Evolutionary conservation across 805 yeast genomes (phyloP).

Genomic region (Sugiyamaella mastotermitis): DNA sequence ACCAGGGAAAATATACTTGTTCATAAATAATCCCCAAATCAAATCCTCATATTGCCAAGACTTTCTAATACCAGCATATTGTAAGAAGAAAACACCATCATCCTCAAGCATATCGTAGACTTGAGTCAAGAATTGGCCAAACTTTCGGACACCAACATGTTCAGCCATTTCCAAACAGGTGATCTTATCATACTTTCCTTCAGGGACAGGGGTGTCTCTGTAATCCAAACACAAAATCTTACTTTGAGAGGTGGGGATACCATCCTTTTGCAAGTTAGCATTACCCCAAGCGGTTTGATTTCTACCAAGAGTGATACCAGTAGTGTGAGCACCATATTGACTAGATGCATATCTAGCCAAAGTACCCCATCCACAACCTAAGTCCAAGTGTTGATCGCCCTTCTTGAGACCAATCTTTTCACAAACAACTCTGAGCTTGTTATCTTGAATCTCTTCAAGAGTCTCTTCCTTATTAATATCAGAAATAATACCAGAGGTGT

Average conservation of each 20-base stretch:
- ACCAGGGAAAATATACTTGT: constrained; percentile 94
- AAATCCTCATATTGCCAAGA: constrained; percentile 93
- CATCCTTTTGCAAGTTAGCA: constrained; percentile 59
- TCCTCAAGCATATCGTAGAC: constrained; percentile 84
- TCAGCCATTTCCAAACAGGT: constrained; percentile 94
- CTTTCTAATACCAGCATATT: constrained; percentile 86
- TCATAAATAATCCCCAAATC: constrained; percentile 93
- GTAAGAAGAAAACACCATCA: constrained; percentile 82
- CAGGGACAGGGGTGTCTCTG: constrained; percentile 80
- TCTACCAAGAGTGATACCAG: constrained; percentile 85
- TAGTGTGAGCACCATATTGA: constrained; percentile 76
- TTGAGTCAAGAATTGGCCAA: constrained; percentile 67
- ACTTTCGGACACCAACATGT: constrained; percentile 89
- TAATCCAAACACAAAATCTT: constrained; percentile 77
- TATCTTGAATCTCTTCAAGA: constrained; percentile 71
- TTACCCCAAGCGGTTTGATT: constrained; percentile 92
- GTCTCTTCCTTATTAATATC: constrained; percentile 69
- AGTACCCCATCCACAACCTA: constrained; percentile 98
- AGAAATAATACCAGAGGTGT: constrained; percentile 77
- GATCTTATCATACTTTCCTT: constrained; percentile 70
- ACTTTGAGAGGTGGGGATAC: constrained; percentile 62
- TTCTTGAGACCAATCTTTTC: constrained; percentile 70
- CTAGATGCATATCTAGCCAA: constrained; percentile 78
- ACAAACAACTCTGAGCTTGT: constrained; percentile 80
- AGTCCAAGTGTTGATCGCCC: constrained; percentile 73